Evolutionary conservation across 495 filamentous ascomycete species (phyloP), one percentile per base, ranked within the genome.

Genomic region (Trichoderma reesei): DNA sequence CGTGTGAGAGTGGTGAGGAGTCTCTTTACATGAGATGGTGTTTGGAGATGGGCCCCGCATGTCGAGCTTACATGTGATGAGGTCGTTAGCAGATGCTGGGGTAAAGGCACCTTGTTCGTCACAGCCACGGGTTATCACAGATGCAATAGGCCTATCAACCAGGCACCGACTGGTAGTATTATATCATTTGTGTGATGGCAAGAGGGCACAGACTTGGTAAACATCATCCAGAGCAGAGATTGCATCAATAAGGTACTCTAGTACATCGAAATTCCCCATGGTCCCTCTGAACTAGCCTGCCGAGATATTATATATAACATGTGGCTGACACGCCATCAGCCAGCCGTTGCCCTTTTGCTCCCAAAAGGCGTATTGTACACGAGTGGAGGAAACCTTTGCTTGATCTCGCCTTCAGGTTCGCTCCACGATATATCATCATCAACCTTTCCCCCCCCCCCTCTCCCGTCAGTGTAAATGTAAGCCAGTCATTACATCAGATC

Each of bases 401-500:
- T 11, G 16, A 18, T 56, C 10, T 56, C 16, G 51, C 5, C 11
- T n/a, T 10, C 10, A 39, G 37, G 37, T 39, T 10, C 51, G 11
- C n/a, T 33, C 9, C 51, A 20, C n/a, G 20, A 56, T 36, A 56
- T 33, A 56, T 56, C 51, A 5, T 11, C 37, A 39, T n/a, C n/a
- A n/a, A n/a, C n/a, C n/a, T n/a, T n/a, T n/a, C n/a, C 46, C 46
- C 46, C 14, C 26, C n/a, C n/a, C 26, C 14, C 46, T 56, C 5
- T n/a, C 26, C 20, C 31, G 26, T 48, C 44, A 20, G n/a, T 48
- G 44, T n/a, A 13, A 56, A 10, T 8, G 20, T 33, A 56, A 56
- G 51, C 51, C 51, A 56, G 51, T 56, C 51, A 56, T 56, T 56
- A 56, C 51, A 56, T 31, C 13, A 56, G 31, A 56, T 33, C 20